Base-by-base conservation (phyloP, 2,329 filamentous ascomycete species). In the Sporothrix brunneoviolacea region DNA sequence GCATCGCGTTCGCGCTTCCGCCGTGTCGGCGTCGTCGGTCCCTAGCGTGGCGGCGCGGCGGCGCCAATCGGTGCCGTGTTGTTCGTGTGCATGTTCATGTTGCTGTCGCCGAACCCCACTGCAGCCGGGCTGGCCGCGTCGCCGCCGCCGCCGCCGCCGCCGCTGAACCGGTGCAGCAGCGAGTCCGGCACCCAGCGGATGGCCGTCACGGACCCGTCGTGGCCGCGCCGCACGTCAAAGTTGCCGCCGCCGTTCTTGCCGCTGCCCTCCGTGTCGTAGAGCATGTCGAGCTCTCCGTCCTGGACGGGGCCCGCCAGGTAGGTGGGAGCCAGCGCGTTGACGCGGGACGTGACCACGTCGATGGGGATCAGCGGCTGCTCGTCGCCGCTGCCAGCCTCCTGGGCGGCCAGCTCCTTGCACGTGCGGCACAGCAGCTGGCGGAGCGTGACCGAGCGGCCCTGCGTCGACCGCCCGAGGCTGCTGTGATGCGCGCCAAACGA, bases 261-360 rank as follows among this genome's bases (percentile, higher is more conserved):
- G 60, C 86, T 94, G 51, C 93, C 93, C 64, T 95, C 88, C 1
- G 91, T 95, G 60, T 97, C 91, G 65, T 88, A 93, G 52, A 94
- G 84, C 51, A 87, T 82, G 35, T 91, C 75, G 59, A 97, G 75
- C 60, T 96, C 91, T 22, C 75, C 61, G 72, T 81, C 65, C 57
- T 73, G 65, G 72, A 80, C 59, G 3, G 74, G 74, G 8, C 40
- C 48, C 10, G 24, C 30, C 8, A 52, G n/a, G 16, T 40, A 44
- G 9, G 15, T 33, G 8, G 36, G 32, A 2, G 54, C 52, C n/a
- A 77, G 69, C 30, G 71, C 70, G 48, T 83, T 81, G 27, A 87
- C 74, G 49, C 79, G 76, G 9, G 84, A 77, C 58, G 90, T 83
- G 60, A 90, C 75, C 18, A 74, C 69, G 22, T 78, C 73, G 19